Percentiles rank a stretch among this genome's conserved stretches.
These are phyloP conservation scores for Polygonum maritimum DNA, from an alignment of 148 eudicot species.

Conservation along the genomic window DNA sequence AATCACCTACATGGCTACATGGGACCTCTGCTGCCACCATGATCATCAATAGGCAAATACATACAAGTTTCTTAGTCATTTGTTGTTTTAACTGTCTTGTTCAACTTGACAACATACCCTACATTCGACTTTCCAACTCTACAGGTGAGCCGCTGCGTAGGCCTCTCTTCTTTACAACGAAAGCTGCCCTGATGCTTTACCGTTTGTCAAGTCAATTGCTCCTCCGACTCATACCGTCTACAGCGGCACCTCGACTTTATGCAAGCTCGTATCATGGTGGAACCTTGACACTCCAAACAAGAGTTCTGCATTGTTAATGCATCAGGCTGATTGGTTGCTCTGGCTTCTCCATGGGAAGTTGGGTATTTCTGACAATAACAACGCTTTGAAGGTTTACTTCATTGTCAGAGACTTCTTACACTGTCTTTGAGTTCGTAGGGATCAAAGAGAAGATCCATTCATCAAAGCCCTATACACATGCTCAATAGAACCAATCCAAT, in stretches of 20 bases:
- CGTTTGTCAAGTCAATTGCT: conserved; percentile 73
- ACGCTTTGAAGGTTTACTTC: conserved; percentile 97
- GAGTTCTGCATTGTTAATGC: conserved; percentile 62
- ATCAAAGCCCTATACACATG: neutral
- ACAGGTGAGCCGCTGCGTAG: conserved; percentile 76
- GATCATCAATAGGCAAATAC: conserved; percentile 58
- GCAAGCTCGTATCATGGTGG: conserved; percentile 99
- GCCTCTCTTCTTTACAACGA: conserved; percentile 77
- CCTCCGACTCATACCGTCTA: conserved; percentile 93
- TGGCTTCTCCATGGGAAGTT: conserved; percentile 96
- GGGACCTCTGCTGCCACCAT: conserved; percentile 96
- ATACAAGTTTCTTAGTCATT: neutral
- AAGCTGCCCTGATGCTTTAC: conserved; percentile 80
- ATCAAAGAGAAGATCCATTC: neutral
- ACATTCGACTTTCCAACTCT: conserved; percentile 37
- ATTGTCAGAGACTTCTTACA: too few relatives aligned
- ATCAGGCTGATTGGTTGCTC: conserved; percentile 94
- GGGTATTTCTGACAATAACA: conserved; percentile 94
- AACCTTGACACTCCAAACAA: conserved; percentile 35
- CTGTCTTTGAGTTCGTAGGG: too few relatives aligned
- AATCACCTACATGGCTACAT: conserved; percentile 57
- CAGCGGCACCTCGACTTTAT: conserved; percentile 77
- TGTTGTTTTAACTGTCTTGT: neutral
- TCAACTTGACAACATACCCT: neutral
- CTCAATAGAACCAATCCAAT: neutral